These are phyloP conservation scores for Lablab purpureus DNA, from an alignment of 306 rosid species.

Conservation along the genomic window DNA sequence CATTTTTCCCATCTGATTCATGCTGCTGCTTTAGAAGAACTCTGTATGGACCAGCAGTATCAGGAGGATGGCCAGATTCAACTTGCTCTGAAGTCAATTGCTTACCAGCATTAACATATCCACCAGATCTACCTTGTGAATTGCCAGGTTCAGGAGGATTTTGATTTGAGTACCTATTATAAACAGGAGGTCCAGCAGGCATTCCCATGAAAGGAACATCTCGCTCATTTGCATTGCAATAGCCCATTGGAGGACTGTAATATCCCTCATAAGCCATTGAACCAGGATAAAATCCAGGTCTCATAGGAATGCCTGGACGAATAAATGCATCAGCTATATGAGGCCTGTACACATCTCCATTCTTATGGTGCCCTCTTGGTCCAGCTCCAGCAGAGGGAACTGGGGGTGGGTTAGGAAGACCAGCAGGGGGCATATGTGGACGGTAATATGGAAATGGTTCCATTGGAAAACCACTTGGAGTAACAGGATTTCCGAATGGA, in stretches of 20 bases:
- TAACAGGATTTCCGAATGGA: conserved; percentile 78
- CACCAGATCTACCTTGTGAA: conserved; percentile 71
- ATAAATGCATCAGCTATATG: conserved; percentile 85
- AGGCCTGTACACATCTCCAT: conserved; percentile 87
- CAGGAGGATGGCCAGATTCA: conserved; percentile 69
- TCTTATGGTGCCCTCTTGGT: conserved; percentile 82
- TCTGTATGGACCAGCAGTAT: conserved; percentile 77
- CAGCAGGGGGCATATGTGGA: conserved; percentile 74
- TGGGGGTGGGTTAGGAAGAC: conserved; percentile 70
- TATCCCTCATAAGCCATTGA: conserved; percentile 82
- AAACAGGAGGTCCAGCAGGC: conserved; percentile 67
- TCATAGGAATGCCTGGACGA: conserved; percentile 80
- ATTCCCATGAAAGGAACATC: conserved; percentile 82
- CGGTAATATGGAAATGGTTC: conserved; percentile 87
- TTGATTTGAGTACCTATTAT: conserved; percentile 69
- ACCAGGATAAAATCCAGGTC: conserved; percentile 91
- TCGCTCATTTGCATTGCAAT: conserved; percentile 76
- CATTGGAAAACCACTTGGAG: conserved; percentile 83
- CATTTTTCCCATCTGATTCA: conserved; percentile 68
- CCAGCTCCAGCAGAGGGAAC: conserved; percentile 74
- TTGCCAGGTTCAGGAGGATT: conserved; percentile 64
- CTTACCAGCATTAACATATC: conserved; percentile 62
- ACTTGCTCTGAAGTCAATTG: conserved; percentile 58
- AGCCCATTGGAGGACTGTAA: conserved; percentile 78
- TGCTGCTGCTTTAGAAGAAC: conserved; percentile 83